Base-by-base conservation (phyloP, 768 basidiomycete species). In the Suillus luteus region DNA sequence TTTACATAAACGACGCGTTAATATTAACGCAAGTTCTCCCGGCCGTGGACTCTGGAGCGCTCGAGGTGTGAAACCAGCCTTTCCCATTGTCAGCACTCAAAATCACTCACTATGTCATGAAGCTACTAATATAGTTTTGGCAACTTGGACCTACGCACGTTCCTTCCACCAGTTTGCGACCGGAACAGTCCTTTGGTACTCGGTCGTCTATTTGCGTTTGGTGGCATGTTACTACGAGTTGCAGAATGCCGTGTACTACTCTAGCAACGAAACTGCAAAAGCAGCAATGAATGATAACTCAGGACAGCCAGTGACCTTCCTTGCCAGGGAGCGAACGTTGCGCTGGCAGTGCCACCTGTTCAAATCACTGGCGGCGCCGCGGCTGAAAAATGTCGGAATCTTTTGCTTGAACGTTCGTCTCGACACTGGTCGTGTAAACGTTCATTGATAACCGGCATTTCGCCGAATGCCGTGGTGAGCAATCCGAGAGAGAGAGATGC, bases 361-460 rank as follows among this genome's bases (percentile, higher is more conserved):
- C 31, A 19, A 52, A 52, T 52, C 17, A 17, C 31, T 31, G 24
- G 49, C 37, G 22, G 31, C 31, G 31, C 31, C 31, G 31, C 31
- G 31, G 14, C 55, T 9, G 9, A 38, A 57, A 27, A 40, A 2
- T 27, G 6, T 40, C 55, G 38, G 38, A 24, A 27, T 40, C 8
- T 52, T 57, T 57, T 40, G 15, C 55, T 58, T 58, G 24, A 75
- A 75, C 74, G 75, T 75, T 75, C 73, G 75, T 72, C 43, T 60
- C 15, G 9, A 63, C 44, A 73, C 61, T 70, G 75, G 69, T 59
- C 63, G 24, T 59, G 52, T 44, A 15, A 65, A 41, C 31, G 5
- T 44, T 57, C 64, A 60, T 59, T 27, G 46, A 24, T 61, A 12
- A 27, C 40, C 57, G 40, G 57, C 19, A 11, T 27, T 37, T 40